A percentile compares a stretch with the other conserved stretches of the same genome.
Evolutionary conservation across 192 early-diverging fungal species (phyloP).

Genomic region (Lunasporangiospora selenospora): DNA sequence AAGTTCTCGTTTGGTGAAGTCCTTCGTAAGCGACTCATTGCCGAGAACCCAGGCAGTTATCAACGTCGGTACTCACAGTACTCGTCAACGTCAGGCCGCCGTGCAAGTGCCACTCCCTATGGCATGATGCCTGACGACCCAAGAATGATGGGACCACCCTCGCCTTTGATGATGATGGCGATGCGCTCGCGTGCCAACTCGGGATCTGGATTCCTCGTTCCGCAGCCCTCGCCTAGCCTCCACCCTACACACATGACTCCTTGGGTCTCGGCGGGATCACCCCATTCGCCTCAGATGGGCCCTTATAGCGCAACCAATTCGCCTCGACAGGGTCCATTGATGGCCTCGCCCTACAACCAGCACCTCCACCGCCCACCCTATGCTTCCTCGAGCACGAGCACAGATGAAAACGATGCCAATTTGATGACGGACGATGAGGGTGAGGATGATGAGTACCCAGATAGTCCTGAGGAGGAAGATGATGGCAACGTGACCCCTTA

Average conservation of each 20-base stretch:
- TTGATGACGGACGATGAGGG: conserved; percentile 41
- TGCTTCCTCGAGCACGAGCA: conserved; percentile 33
- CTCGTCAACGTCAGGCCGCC: conserved; percentile 1
- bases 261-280: conserved; percentile 20
- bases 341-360: conserved; percentile 24
- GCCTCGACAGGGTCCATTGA: conserved; percentile 26
- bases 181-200: conserved; percentile 44
- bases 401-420: conserved; percentile 44
- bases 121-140: neutral
- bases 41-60: neutral
- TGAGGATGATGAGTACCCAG: conserved; percentile 43
- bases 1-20: conserved; percentile 51
- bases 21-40: conserved; percentile 42
- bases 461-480: conserved; percentile 37
- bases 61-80: conserved; percentile 10
- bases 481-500: conserved; percentile 22
- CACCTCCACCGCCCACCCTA: conserved; percentile 16
- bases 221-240: conserved; percentile 33
- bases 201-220: conserved; percentile 31
- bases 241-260: conserved; percentile 31
- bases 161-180: conserved; percentile 40
- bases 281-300: conserved; percentile 23
- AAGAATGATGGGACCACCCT: conserved; percentile 9
- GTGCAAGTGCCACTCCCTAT: conserved; percentile 10
- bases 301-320: conserved; percentile 14